Conservation (phyloP, 2,329 filamentous ascomycete genomes). For the Sphaceloma murrayae region DNA sequence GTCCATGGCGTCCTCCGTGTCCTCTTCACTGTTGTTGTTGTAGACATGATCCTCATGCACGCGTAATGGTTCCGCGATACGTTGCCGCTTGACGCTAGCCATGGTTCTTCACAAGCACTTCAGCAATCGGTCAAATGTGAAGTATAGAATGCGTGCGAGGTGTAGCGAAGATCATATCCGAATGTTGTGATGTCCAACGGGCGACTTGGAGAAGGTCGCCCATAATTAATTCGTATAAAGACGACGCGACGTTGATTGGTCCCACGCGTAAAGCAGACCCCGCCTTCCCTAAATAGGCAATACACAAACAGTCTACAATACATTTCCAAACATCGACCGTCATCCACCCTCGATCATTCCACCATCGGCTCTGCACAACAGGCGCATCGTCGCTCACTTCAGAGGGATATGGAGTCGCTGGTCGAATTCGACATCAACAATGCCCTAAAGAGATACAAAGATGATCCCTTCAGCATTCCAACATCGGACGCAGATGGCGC, state of each 20-base stretch:
- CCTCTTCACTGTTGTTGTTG: constrained; percentile 18
- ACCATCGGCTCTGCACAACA: not conserved
- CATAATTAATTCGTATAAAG: not conserved
- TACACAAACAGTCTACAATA: constrained; percentile 20
- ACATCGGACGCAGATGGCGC: constrained; percentile 78
- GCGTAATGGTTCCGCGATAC: constrained; percentile 11
- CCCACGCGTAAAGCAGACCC: not conserved
- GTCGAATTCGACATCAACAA: constrained; percentile 86
- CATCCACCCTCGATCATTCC: constrained; percentile 1
- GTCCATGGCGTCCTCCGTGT: constrained; percentile 29
- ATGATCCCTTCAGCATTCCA: constrained; percentile 71
- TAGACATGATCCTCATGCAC: constrained; percentile 19
- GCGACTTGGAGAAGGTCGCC: not conserved
- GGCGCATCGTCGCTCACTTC: constrained; percentile 7
- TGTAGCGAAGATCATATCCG: too few species aligned
- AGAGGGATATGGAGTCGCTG: constrained; percentile 18
- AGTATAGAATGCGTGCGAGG: too few species aligned
- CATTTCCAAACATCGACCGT: constrained; percentile 5
- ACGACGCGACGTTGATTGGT: constrained; percentile 14
- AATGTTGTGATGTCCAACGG: constrained; percentile 13
- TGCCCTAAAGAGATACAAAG: constrained; percentile 92
- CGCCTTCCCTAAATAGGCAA: constrained; percentile 15
- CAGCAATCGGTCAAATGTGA: not conserved
- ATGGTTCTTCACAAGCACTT: constrained; percentile 1
- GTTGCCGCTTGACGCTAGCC: constrained; percentile 16